Evolutionary conservation across 768 basidiomycete species (phyloP).

Genomic region (Lanmaoa pseudosensibilis): DNA sequence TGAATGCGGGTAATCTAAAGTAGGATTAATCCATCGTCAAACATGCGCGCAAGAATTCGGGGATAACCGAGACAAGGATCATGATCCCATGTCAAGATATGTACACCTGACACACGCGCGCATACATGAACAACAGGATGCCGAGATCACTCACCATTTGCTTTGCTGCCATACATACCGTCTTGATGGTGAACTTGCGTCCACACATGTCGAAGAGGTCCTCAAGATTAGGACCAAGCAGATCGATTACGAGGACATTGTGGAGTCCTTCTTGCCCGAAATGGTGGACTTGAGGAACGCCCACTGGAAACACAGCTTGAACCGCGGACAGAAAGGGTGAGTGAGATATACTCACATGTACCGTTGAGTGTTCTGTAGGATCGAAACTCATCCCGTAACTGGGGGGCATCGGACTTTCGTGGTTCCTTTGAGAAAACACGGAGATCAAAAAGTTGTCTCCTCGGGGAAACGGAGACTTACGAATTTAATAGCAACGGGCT

Average conservation of each 20-base stretch:
- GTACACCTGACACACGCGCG: not conserved
- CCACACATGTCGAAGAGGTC: constrained; percentile 99
- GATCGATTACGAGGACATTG: constrained; percentile 92
- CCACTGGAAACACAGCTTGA: constrained; percentile 52
- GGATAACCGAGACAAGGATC: constrained; percentile 1
- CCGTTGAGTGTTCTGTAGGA: constrained; percentile 94
- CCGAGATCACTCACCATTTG: constrained; percentile 76
- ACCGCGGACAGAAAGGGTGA: constrained; percentile 12
- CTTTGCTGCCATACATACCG: constrained; percentile 97
- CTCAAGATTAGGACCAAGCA: constrained; percentile 96
- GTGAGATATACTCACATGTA: constrained; percentile 59
- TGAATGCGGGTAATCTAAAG: constrained; percentile 91
- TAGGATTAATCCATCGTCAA: constrained; percentile 7
- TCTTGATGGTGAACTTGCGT: constrained; percentile 97
- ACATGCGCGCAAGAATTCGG: constrained; percentile 1
- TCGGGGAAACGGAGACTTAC: constrained; percentile 47
- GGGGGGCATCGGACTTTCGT: constrained; percentile 96
- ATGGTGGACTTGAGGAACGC: constrained; percentile 97
- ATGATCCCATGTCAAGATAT: not conserved
- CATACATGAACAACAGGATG: not conserved
- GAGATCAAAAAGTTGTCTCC: constrained; percentile 15
- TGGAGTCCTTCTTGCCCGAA: constrained; percentile 98
- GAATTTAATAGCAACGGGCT: constrained; percentile 96
- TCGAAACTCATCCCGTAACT: constrained; percentile 95
- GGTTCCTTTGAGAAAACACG: constrained; percentile 62